Evolutionary conservation across 2,329 filamentous ascomycete genomes (phyloP), one percentile per base, ranked within the genome.

Genomic region (Colletotrichum scovillei): DNA sequence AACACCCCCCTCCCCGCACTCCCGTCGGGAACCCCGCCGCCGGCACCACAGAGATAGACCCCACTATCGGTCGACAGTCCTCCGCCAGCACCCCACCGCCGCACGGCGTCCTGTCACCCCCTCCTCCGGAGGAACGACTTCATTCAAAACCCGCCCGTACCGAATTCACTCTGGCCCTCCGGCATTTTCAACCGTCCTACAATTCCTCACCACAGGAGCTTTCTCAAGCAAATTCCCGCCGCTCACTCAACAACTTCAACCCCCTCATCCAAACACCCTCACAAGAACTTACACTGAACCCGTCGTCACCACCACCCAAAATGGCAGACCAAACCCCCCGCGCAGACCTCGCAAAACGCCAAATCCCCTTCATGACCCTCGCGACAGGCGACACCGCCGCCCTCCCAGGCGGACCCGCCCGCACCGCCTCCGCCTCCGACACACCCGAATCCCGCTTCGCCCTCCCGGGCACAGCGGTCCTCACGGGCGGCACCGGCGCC

Each of bases 401-500:
- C 2, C 69, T 74, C 28, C 73, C 73, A 14, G 69, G 76, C 69
- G 8, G 62, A 52, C n/a, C 69, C 8, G 9, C 30, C 49, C 67
- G 70, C 30, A 70, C 68, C 26, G 72, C 72, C 32, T 59, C 68
- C 22, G 68, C 63, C 19, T 8, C 60, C 1, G 66, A 73, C 49
- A 63, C 64, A 6, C 63, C 67, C 0, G 42, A 38, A 6, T 71
- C 76, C 5, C 79, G 82, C 24, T 84, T 84, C 76, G 70, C 78
- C 4, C 72, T 83, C 35, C 42, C 68, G 0, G 81, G 81, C 22
- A 81, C 80, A 49, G 80, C 77, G 49, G 77, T 81, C 86, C 87
- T 94, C 14, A 93, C 92, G 0, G 92, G 92, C 22, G 92, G 92
- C 38, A 88, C 90, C 16, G 92, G 92, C 4, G 90, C 88, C 12